Conservation (phyloP, 768 basidiomycete species). For the Dacryopinax primogenitus region DNA sequence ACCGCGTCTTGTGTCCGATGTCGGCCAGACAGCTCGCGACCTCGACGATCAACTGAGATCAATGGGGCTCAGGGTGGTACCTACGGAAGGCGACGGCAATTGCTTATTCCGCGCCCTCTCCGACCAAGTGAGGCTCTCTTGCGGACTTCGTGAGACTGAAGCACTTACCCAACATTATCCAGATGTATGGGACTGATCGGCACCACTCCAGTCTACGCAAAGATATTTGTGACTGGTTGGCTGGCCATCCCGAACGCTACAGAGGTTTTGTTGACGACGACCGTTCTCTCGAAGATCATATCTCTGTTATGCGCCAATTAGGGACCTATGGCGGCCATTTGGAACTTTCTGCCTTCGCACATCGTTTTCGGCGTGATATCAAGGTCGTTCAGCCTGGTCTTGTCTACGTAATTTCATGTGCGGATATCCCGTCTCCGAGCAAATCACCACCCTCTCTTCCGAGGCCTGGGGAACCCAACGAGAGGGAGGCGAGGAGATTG, state of each 20-base stretch:
- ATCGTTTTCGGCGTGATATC: slow-evolving; percentile 61
- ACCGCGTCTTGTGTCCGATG: slow-evolving; percentile 5
- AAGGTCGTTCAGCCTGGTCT: slow-evolving; percentile 89
- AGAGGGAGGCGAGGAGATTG: slow-evolving; percentile 36
- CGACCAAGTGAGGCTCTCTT: slow-evolving; percentile 35
- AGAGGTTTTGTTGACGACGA: slow-evolving; percentile 81
- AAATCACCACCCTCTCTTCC: slow-evolving; percentile 20
- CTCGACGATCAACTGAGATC: background rate
- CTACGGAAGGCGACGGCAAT: slow-evolving; percentile 49
- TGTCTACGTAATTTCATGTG: slow-evolving; percentile 66
- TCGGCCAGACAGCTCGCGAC: background rate
- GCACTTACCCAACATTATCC: background rate
- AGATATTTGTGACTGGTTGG: slow-evolving; percentile 76
- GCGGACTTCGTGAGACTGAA: background rate
- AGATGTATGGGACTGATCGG: slow-evolving; percentile 63
- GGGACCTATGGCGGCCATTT: slow-evolving; percentile 88
- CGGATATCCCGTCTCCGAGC: background rate
- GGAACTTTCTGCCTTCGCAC: slow-evolving; percentile 85
- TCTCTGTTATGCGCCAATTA: slow-evolving; percentile 69
- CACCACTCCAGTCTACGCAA: slow-evolving; percentile 54
- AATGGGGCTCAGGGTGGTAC: slow-evolving; percentile 1
- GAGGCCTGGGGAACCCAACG: slow-evolving; percentile 26
- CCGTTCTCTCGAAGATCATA: slow-evolving; percentile 57
- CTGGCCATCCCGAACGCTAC: slow-evolving; percentile 53
- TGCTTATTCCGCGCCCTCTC: slow-evolving; percentile 85